Base-by-base conservation (phyloP, 2,329 filamentous ascomycete species). In the Byssoonygena ceratinophila region DNA sequence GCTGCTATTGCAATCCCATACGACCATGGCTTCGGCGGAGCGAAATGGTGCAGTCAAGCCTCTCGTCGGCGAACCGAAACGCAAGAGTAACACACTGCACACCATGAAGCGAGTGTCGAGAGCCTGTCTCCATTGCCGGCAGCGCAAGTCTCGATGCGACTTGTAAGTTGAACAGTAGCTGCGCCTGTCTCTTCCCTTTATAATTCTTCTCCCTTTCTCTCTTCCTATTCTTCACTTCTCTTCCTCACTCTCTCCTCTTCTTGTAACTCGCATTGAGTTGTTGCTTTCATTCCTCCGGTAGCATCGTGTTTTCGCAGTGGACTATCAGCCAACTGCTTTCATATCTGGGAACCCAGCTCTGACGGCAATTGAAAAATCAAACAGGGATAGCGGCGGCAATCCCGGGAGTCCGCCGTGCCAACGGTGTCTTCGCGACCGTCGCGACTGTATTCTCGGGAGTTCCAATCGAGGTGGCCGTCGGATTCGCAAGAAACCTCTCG, bases 381-480 rank as follows among this genome's bases (percentile, higher is more conserved):
- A 46, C 40, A 68, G 72, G 62, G 62, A 72, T 60, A 61, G 66
- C 61, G 68, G 75, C 71, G 66, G 76, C 64, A 64, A 69, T 67
- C 64, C 74, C 62, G 64, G 73, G 63, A 61, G 74, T 69, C 71
- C 71, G 25, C 79, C 79, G 23, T 82, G 79, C 58, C 72, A 77
- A 48, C 69, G 79, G 51, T 82, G 79, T 64, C 73, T 76, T 56
- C 74, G 75, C 58, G 77, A 80, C 57, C 70, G 73, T 53, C 75
- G 77, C 49, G 77, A 81, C 55, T 82, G 79, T 61, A 72, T 81
- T 9, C 71, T 81, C 18, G 78, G 77, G 6, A 75, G 75, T 41
- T 79, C 76, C 45, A 81, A 81, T 60, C 74, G 78, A 51, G 79
- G 79, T 43, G 79, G 79, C 12, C 72, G 77, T 52, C 73, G 79